A percentile compares a stretch with the other conserved stretches of the same genome.
These are phyloP conservation scores for Annulohypoxylon stygium DNA, from an alignment of 495 filamentous ascomycete genomes.

Conservation along the genomic window DNA sequence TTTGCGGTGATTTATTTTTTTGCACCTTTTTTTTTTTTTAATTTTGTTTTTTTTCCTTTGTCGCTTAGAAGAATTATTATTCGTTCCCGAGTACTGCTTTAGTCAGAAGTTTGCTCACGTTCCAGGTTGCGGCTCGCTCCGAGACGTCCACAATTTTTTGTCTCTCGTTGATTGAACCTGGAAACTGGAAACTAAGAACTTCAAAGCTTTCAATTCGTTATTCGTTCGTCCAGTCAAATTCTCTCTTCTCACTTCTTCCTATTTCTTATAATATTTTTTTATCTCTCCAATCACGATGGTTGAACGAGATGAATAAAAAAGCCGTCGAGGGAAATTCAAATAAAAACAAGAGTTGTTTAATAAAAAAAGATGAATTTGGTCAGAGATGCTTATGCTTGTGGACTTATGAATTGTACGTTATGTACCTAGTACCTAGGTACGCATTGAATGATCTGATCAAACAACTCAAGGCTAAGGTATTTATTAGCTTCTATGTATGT, in stretches of 20 bases:
- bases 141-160: constrained; percentile 36
- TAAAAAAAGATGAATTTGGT: constrained; percentile 29
- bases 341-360: neutral
- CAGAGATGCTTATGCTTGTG: constrained; percentile 23
- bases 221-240: neutral
- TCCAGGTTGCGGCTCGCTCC: constrained; percentile 46
- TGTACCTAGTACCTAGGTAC: neutral
- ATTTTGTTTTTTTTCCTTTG: constrained; percentile 6
- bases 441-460: constrained; percentile 13
- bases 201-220: neutral
- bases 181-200: constrained; percentile 2
- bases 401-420: constrained; percentile 34
- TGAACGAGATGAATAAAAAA: constrained; percentile 9
- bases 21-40: neutral
- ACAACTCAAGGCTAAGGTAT: constrained; percentile 20
- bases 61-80: constrained; percentile 36
- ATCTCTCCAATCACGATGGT: neutral
- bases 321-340: neutral
- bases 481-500: constrained; percentile 18
- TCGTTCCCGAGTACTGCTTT: constrained; percentile 36
- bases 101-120: constrained; percentile 43
- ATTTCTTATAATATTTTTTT: constrained; percentile 9
- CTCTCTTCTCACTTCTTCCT: neutral
- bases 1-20: constrained; percentile 27
- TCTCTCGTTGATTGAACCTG: constrained; percentile 14